Evolutionary conservation across 768 basidiomycete species (phyloP), one percentile per base, ranked within the genome.

Genomic region (Rhodotorula taiwanensis): DNA sequence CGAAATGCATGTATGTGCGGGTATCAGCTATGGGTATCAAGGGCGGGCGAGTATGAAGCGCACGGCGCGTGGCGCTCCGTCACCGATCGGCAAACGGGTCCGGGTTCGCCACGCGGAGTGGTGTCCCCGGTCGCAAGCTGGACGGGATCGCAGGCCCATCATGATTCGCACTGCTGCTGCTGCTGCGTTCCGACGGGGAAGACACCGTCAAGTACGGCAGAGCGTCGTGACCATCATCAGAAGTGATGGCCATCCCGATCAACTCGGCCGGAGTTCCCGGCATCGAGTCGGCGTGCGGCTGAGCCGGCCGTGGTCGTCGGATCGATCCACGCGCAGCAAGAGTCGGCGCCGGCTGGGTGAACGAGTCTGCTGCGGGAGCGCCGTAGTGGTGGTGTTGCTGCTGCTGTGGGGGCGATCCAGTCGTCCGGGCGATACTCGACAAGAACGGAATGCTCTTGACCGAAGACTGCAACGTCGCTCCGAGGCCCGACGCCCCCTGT

Each of bases 191-290:
- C 31, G 25, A 23, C 33, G 21, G 34, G 14, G n/a, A 52, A 27
- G 48, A n/a, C 10, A 34, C 5, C 30, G 58, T 13, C 30, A 52
- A 16, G 50, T 58, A 52, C 49, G 57, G 52, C 31, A 58, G 45
- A 36, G 42, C 43, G 47, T 48, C 58, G 49, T 65, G 63, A 1
- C 64, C 64, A 44, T 65, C 64, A 39, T 65, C 64, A 10, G 49
- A 52, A 10, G 64, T 65, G 31, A 65, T 55, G 6, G 64, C 64
- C 11, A 65, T 20, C 10, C 64, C 64, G 50, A 65, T 65, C 11
- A 65, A 33, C 45, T 65, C 64, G 14, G 58, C 64, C 11, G 64
- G 64, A 6, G 64, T 65, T 3, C 18, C 49, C 1, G 64, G 64
- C 9, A 39, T 9, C 0, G 52, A 28, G 28, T 55, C 28, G 7